Conservation (phyloP, 176 grass and related monocot genomes). For the Alloteropsis semialata region DNA sequence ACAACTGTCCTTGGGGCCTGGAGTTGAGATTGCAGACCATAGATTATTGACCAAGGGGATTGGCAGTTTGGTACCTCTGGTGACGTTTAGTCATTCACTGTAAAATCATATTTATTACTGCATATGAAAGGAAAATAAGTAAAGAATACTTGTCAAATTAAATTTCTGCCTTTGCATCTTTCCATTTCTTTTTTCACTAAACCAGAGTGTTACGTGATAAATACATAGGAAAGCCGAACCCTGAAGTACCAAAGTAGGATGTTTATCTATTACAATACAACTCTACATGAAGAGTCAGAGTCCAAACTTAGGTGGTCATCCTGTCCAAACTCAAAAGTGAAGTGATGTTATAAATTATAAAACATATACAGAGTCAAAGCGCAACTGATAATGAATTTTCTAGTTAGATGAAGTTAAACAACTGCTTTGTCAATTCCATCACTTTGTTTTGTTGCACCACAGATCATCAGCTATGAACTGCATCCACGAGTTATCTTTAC, state of each 20-base stretch:
- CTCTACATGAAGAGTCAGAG: conserved; percentile 40
- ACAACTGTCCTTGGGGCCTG: neutral
- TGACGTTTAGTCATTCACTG: neutral
- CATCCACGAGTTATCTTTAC: conserved; percentile 97
- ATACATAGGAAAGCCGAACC: conserved; percentile 20
- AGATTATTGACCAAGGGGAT: neutral
- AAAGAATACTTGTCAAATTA: neutral
- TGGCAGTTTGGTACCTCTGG: neutral
- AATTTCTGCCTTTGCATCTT: neutral
- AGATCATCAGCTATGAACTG: conserved; percentile 91
- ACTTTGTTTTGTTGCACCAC: conserved; percentile 68
- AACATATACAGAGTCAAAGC: conserved; percentile 37
- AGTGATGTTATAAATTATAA: conserved; percentile 24
- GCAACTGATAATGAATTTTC: conserved; percentile 19
- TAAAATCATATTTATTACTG: neutral
- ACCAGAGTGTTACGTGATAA: conserved; percentile 24
- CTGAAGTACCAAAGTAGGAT: conserved; percentile 14
- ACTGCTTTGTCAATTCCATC: conserved; percentile 18
- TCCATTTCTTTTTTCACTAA: no score
- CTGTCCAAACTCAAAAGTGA: conserved; percentile 28
- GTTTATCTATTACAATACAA: conserved; percentile 32
- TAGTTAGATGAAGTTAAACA: conserved; percentile 44
- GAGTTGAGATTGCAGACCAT: neutral
- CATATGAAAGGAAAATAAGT: neutral
- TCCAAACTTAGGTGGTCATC: conserved; percentile 32